Evolutionary conservation across 2,329 filamentous ascomycete genomes (phyloP), one percentile per base, ranked within the genome.

Genomic region (Geosmithia morbida): DNA sequence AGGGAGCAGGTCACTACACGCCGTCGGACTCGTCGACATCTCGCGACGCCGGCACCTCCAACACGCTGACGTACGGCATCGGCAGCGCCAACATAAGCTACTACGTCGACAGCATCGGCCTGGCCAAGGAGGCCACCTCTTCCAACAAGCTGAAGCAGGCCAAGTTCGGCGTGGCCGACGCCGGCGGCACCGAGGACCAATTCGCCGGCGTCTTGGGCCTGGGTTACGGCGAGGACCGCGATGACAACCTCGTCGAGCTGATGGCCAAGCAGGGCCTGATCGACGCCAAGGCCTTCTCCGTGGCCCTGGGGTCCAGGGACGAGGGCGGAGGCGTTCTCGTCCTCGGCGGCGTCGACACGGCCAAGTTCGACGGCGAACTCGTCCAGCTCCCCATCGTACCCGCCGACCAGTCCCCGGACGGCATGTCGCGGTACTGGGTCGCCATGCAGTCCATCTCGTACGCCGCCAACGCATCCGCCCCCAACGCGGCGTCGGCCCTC

Each of bases 161-260:
- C 46, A 76, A 81, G 55, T 83, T 85, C 51, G 81, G 81, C 51
- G 74, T 83, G 39, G 81, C 80, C n/a, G 14, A 37, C 3, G 72
- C 70, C 40, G 30, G 26, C 8, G 54, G 58, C 13, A 68, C 66
- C 6, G 50, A 59, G 14, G 66, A 74, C 50, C 66, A 73, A 51
- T 73, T 71, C 49, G 64, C 71, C 0, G 73, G 73, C 39, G 86
- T 92, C 44, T 62, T 94, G 18, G 87, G 87, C 19, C 81, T 92
- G 48, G 86, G 86, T 20, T 86, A 86, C 58, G 69, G 77, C 2
- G 19, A 62, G 13, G 69, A 67, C 37, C 52, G 66, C 46, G 72
- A 77, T 55, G 64, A 59, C 50, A 75, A 73, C 57, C 68, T 77
- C 48, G 54, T 77, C 51, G 73, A 76, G 57, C 63, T 73, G 55